A percentile compares a stretch with the other conserved stretches of the same genome.
These are phyloP conservation scores for Apodospora peruviana DNA, from an alignment of 495 filamentous ascomycete species.

Conservation along the genomic window DNA sequence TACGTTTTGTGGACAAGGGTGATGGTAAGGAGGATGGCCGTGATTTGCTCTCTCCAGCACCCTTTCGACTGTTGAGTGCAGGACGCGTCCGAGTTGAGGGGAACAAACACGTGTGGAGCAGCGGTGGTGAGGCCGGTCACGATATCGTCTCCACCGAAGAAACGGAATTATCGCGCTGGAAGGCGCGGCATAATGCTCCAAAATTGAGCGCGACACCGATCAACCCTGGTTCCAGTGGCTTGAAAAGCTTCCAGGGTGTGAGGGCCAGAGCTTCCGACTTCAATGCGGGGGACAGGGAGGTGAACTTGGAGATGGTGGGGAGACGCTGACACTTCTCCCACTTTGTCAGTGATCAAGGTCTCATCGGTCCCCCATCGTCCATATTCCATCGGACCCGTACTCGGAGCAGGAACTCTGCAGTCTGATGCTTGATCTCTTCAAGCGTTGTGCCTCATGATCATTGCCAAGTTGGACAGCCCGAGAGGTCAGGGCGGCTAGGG, in stretches of 20 bases:
- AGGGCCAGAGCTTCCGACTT: slow-evolving; percentile 17
- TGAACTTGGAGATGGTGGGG: slow-evolving; percentile 13
- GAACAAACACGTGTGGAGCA: slow-evolving; percentile 7
- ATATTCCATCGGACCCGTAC: neutral
- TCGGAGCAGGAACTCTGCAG: neutral
- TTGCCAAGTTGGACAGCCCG: neutral
- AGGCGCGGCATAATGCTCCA: slow-evolving; percentile 22
- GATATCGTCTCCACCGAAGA: neutral
- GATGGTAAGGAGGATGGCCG: no score
- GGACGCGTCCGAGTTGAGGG: no score
- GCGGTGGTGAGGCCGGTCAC: neutral
- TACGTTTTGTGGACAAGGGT: no score
- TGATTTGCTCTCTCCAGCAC: no score
- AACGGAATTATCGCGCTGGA: slow-evolving; percentile 13
- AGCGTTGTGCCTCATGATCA: neutral
- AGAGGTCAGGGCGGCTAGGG: neutral
- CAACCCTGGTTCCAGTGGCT: slow-evolving; percentile 12
- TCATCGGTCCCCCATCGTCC: neutral
- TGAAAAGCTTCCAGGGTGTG: slow-evolving; percentile 7
- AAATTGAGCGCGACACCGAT: slow-evolving; percentile 8
- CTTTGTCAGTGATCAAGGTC: slow-evolving; percentile 11
- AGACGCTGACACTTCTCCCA: slow-evolving; percentile 15
- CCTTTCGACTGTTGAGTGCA: no score
- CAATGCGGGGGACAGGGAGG: slow-evolving; percentile 20
- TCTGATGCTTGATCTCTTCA: neutral